Percentiles rank a stretch among this genome's conserved stretches.
phyloP scores from a whole-genome alignment of 129 eudicot species.

The Lonicera japonica region DNA sequence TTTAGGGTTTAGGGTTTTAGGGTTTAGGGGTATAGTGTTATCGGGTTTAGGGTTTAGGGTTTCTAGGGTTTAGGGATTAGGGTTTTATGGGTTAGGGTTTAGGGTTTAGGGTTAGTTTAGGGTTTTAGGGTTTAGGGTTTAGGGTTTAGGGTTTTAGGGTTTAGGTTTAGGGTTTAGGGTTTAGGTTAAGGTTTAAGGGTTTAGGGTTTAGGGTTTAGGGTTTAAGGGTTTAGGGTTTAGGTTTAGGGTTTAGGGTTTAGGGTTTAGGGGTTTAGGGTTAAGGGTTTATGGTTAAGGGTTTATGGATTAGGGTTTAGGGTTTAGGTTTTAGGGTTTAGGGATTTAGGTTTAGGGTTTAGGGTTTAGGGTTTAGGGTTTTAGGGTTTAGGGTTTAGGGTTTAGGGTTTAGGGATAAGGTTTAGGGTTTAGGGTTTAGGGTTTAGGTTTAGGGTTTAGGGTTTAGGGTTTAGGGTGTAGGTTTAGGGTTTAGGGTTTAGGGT shows the following conservation, averaged over 20 bases:
- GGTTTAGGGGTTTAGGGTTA: not conserved
- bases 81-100: slow-evolving; percentile 3
- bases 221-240: not conserved
- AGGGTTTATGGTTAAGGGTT: not conserved
- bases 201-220: slow-evolving; percentile 3
- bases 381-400: slow-evolving; percentile 15
- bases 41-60: too few species aligned
- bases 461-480: slow-evolving; percentile 25
- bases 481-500: slow-evolving; percentile 34
- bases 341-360: slow-evolving; percentile 22
- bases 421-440: slow-evolving; percentile 25
- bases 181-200: not conserved
- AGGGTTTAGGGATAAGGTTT: slow-evolving; percentile 19
- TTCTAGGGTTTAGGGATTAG: not conserved
- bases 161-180: not conserved
- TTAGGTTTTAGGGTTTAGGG: slow-evolving; percentile 20
- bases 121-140: slow-evolving; percentile 4
- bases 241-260: not conserved
- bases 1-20: not conserved
- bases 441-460: slow-evolving; percentile 24
- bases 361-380: slow-evolving; percentile 17
- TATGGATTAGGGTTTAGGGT: slow-evolving; percentile 1
- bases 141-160: not conserved
- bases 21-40: not conserved
- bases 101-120: not conserved